Base-by-base conservation (phyloP, 768 basidiomycete genomes). In the Chiua virens region DNA sequence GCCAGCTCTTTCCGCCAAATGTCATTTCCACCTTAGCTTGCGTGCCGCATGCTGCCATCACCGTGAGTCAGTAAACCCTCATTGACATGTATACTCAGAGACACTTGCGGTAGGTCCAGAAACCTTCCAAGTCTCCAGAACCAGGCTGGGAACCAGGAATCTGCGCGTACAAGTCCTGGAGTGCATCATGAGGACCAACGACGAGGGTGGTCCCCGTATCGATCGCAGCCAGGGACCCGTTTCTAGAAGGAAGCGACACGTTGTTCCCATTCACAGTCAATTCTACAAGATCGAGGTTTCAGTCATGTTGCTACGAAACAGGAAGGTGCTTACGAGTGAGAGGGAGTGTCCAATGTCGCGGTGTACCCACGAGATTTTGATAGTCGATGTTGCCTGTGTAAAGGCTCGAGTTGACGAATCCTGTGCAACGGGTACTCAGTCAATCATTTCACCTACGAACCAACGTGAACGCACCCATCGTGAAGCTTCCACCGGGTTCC, bases 201-300 rank as follows among this genome's bases (percentile, higher is more conserved):
- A 98, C 79, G 35, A 98, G 81, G 2, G 97, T 98, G 0, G 97
- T 98, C 45, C 96, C 97, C 3, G 95, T 97, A 64, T 99, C 97
- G 52, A 98, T 97, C 14, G 93, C 97, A 4, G 88, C 84, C 51
- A 80, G 80, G 0, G 86, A 77, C 1, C 58, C 59, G 5, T 71
- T 60, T 3, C 79, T 79, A 0, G 79, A 71, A 6, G 78, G 70
- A 11, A 89, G 58, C 0, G 71, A 53, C 13, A 90, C 59, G 1
- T 71, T 60, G 14, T 60, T 72, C 20, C 82, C 83, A 55, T 88
- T 81, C 0, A 89, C 82, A 2, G 74, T 79, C 21, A 95, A 54
- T 2, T 67, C 88, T 89, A 25, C 9, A 13, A 30, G 3, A 6
- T 42, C 14, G 4, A 8, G 21, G 4, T 47, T 5, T 50, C 13